Conservation (phyloP, 805 yeast genomes). For the Kodamaea kakaduensis region DNA sequence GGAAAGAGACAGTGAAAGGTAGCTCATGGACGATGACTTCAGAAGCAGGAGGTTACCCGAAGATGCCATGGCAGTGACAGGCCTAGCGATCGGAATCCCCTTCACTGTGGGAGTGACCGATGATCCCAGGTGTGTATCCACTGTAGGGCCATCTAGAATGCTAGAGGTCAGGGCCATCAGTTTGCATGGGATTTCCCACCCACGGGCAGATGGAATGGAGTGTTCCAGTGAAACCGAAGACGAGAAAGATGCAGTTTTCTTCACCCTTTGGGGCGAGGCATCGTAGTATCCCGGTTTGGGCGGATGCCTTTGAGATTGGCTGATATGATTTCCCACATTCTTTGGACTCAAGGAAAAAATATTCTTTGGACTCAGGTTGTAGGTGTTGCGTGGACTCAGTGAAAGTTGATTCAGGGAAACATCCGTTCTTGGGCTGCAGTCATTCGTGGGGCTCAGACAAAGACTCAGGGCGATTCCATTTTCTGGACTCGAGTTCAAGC, state of each 20-base stretch:
- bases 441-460: conserved; percentile 1
- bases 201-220: conserved; percentile 30
- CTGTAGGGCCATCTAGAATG: conserved; percentile 1
- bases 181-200: conserved; percentile 47
- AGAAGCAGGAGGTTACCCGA: conserved; percentile 20
- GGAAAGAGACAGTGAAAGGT: conserved; percentile 36
- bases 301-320: not conserved
- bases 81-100: conserved; percentile 19
- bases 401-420: not conserved
- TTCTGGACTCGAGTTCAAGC: not conserved
- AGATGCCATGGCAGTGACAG: conserved; percentile 5
- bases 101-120: conserved; percentile 15
- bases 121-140: conserved; percentile 2
- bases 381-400: conserved; percentile 2
- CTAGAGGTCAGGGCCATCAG: conserved; percentile 20
- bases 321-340: not conserved
- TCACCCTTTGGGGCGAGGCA: not conserved
- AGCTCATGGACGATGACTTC: conserved; percentile 35
- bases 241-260: not conserved
- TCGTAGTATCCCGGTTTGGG: conserved; percentile 2
- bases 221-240: conserved; percentile 3
- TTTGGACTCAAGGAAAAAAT: not conserved
- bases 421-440: not conserved
- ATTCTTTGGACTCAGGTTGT: not conserved
- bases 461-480: not conserved